Evolutionary conservation across 176 grass and related monocot genomes (phyloP).

Genomic region (Cymbopogon citratus): DNA sequence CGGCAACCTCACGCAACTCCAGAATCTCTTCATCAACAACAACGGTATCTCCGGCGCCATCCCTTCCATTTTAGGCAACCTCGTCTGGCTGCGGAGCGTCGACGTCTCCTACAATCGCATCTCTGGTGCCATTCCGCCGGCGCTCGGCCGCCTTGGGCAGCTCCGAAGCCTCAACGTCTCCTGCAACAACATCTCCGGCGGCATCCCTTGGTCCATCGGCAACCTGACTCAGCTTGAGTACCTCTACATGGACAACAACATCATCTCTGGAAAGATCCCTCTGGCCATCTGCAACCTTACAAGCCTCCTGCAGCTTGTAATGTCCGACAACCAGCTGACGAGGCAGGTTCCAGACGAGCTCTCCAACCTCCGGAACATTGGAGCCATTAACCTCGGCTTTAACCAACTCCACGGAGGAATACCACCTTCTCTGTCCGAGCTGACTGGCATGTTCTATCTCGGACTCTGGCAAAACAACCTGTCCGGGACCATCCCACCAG

Average conservation of each 20-base stretch:
- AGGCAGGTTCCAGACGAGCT: conserved; percentile 58
- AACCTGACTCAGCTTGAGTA: conserved; percentile 34
- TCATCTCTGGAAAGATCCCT: conserved; percentile 21
- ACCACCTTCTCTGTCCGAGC: conserved; percentile 34
- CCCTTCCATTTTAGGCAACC: conserved; percentile 24
- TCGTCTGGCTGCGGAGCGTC: not conserved
- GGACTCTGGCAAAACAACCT: conserved; percentile 34
- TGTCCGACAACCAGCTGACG: conserved; percentile 32
- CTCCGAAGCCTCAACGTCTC: conserved; percentile 57
- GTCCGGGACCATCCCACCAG: conserved; percentile 42
- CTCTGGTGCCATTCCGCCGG: not conserved
- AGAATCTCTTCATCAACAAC: conserved; percentile 14
- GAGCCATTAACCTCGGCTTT: not conserved
- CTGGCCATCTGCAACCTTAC: conserved; percentile 37
- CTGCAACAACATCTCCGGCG: conserved; percentile 25
- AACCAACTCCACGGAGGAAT: conserved; percentile 48
- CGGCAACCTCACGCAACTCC: conserved; percentile 42
- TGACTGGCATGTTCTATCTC: conserved; percentile 32
- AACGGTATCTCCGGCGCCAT: conserved; percentile 36
- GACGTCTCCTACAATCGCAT: conserved; percentile 35
- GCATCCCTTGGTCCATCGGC: conserved; percentile 16
- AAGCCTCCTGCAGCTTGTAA: conserved; percentile 13
- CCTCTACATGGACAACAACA: conserved; percentile 18
- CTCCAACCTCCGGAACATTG: conserved; percentile 27
- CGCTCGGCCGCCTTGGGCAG: conserved; percentile 14